phyloP scores from a whole-genome alignment of 306 rosid species.

The Gillenia trifoliata region DNA sequence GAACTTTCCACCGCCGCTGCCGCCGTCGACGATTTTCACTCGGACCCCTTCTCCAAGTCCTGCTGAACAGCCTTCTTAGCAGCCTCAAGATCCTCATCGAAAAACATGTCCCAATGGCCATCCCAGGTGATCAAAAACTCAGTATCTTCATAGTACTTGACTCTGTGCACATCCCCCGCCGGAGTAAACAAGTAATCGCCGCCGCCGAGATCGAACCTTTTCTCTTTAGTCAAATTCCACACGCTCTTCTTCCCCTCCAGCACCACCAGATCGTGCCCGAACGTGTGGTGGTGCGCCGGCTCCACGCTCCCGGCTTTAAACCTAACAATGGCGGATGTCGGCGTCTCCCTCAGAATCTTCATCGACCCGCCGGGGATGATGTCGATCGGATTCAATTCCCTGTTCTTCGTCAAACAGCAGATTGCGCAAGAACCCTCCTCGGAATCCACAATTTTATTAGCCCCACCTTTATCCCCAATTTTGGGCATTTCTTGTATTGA shows the following conservation, averaged over 20 bases:
- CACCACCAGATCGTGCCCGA: slow-evolving; percentile 88
- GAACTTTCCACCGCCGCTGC: neutral
- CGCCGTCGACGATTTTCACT: neutral
- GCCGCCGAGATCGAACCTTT: slow-evolving; percentile 55
- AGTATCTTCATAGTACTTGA: slow-evolving; percentile 67
- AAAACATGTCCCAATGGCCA: slow-evolving; percentile 89
- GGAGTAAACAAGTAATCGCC: slow-evolving; percentile 86
- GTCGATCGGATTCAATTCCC: slow-evolving; percentile 60
- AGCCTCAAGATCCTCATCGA: slow-evolving; percentile 67
- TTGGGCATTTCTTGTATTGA: slow-evolving; percentile 65
- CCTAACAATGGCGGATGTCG: slow-evolving; percentile 77
- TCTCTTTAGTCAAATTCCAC: slow-evolving; percentile 71
- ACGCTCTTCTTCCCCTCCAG: slow-evolving; percentile 72
- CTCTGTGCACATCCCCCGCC: slow-evolving; percentile 72
- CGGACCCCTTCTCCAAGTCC: neutral
- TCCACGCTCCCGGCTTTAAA: slow-evolving; percentile 83
- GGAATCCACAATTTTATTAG: neutral
- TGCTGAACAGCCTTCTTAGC: slow-evolving; percentile 42
- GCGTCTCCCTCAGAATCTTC: slow-evolving; percentile 76
- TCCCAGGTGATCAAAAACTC: slow-evolving; percentile 93
- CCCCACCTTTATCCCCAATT: slow-evolving; percentile 48
- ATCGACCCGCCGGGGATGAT: slow-evolving; percentile 78
- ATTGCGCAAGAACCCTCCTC: slow-evolving; percentile 27
- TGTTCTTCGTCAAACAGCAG: slow-evolving; percentile 62
- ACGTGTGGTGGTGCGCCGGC: slow-evolving; percentile 89